Evolutionary conservation across 768 basidiomycete genomes (phyloP), one percentile per base, ranked within the genome.

Genomic region (Crassisporium funariophilum): DNA sequence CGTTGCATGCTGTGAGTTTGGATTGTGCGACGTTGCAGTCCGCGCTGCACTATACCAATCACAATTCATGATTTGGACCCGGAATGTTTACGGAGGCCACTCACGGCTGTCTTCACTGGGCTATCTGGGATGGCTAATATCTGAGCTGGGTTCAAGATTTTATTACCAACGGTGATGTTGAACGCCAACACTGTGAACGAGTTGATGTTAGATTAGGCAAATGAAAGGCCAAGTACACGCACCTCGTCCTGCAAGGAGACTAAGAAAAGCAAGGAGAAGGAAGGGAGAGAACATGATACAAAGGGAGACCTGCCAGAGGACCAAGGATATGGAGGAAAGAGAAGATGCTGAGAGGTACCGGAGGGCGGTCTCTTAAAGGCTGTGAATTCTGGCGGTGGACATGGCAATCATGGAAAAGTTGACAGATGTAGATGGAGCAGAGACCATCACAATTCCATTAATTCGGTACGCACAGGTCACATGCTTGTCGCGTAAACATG

Each of bases 171-270:
- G 31, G 67, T 65, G 55, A 87, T 70, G 48, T 70, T 75, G 64
- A 85, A 72, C 19, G 79, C 70, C 44, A 77, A 54, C 24, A 63
- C 78, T 65, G 34, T 22, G n/a, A n/a, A 20, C 13, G 35, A 36
- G 20, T 16, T 24, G 40, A 34, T 29, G 16, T 17, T 24, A 20
- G 24, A 33, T 22, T n/a, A 16, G 11, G 15, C 19, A 3, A 1
- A 13, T 15, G 29, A 29, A 15, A 20, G 22, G 52, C 16, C 34
- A 23, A 17, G 2, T 3, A 7, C n/a, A 44, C 58, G n/a, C 56
- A 83, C 85, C 82, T 81, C 74, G 82, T 54, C 80, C 73, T 62
- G 79, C 81, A 69, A 84, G 72, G 56, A 66, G 65, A 44, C 65
- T 55, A 51, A 78, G 55, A 43, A 76, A 49, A 44, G 72, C 61